Evolutionary conservation across 176 grass and related monocot species (phyloP).

Genomic region (Eleusine indica): DNA sequence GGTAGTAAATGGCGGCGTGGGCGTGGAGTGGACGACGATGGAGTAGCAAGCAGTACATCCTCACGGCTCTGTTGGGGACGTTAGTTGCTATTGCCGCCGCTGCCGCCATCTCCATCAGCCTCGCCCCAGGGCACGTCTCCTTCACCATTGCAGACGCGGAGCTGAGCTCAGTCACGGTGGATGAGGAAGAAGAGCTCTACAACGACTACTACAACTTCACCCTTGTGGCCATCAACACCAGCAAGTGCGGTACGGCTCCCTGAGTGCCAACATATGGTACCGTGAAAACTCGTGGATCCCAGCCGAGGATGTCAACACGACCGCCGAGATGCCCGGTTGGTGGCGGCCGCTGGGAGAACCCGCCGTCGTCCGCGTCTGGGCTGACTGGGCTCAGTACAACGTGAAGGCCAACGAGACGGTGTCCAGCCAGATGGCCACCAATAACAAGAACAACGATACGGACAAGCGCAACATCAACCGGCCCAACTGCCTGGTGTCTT

Average conservation of each 20-base stretch:
- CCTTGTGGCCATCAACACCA: background rate
- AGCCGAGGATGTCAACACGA: background rate
- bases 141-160: background rate
- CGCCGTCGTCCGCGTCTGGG: background rate
- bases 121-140: background rate
- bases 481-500: background rate
- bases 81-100: background rate
- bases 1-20: too few relatives aligned
- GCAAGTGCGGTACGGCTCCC: background rate
- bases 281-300: background rate
- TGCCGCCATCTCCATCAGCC: background rate
- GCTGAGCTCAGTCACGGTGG: too few relatives aligned
- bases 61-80: background rate
- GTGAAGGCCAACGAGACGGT: background rate
- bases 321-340: background rate
- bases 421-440: background rate
- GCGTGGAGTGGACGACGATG: background rate
- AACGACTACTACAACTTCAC: background rate
- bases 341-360: background rate
- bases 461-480: too few relatives aligned
- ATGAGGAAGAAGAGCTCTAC: background rate
- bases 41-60: background rate
- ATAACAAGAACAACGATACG: background rate
- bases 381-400: background rate
- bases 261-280: slow-evolving; percentile 5